Percentiles rank a stretch among this genome's conserved stretches.
phyloP scores from a whole-genome alignment of 768 basidiomycete species.

The Pseudohyphozyma bogoriensis region DNA sequence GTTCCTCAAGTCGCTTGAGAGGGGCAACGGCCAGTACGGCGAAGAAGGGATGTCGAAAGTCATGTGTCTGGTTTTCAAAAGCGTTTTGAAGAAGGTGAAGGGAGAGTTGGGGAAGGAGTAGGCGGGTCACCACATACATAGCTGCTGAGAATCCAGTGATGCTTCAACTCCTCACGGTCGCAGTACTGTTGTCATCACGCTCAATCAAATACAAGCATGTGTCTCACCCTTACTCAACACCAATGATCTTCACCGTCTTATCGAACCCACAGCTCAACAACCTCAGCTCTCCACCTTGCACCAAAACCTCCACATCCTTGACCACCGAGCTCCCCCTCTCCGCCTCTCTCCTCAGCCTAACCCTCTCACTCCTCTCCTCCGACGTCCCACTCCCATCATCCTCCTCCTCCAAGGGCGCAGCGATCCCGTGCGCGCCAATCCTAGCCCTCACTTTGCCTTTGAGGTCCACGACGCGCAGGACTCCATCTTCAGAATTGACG shows the following conservation, averaged over 20 bases:
- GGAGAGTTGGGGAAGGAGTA: no score
- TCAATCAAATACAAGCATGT: no score
- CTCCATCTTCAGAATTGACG: constrained; percentile 35
- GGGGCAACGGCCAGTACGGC: no score
- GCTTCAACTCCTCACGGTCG: no score
- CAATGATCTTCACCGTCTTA: constrained; percentile 32
- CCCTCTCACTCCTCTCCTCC: constrained; percentile 11
- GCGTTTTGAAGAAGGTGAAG: no score
- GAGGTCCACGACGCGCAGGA: constrained; percentile 30
- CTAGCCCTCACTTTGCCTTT: constrained; percentile 5
- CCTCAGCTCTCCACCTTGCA: not conserved
- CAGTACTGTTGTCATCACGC: no score
- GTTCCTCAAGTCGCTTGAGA: no score
- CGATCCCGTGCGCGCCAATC: constrained; percentile 26
- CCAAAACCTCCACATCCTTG: constrained; percentile 18
- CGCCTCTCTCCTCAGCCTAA: constrained; percentile 22
- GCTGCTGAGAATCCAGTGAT: no score
- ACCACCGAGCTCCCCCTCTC: constrained; percentile 30
- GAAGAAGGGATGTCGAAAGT: no score
- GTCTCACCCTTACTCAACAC: no score
- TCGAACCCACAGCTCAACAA: constrained; percentile 26
- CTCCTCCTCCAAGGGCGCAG: constrained; percentile 21
- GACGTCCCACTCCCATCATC: not conserved
- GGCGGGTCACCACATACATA: no score
- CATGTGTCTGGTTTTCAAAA: no score